These are phyloP conservation scores for Aspergillus sp. DNA, from an alignment of 2,329 filamentous ascomycete species.

Conservation along the genomic window DNA sequence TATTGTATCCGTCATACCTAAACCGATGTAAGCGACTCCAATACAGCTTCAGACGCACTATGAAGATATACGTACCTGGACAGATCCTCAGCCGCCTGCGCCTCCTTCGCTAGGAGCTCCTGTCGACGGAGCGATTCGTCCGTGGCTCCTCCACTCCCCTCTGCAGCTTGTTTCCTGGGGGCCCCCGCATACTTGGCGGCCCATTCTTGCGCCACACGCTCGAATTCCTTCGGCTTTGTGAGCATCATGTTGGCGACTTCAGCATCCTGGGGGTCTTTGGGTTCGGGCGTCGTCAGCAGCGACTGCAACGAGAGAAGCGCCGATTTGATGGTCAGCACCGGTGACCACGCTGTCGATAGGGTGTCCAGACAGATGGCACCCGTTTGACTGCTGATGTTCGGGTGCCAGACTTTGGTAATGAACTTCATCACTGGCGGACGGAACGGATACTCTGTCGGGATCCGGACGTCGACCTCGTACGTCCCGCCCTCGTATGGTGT, in stretches of 20 bases:
- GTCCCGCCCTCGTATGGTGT: conserved; percentile 89
- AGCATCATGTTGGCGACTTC: conserved; percentile 91
- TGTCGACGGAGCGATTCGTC: conserved; percentile 55
- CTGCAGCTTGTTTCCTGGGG: conserved; percentile 55
- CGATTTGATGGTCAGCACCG: conserved; percentile 93
- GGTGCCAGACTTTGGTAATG: conserved; percentile 92
- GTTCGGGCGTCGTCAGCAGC: conserved; percentile 88
- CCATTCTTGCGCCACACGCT: conserved; percentile 84
- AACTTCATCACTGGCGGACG: conserved; percentile 89
- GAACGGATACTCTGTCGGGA: conserved; percentile 89
- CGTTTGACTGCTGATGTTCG: conserved; percentile 91
- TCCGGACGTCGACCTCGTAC: conserved; percentile 79
- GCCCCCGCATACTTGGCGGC: conserved; percentile 79
- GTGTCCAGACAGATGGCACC: conserved; percentile 97
- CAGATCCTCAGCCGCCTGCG: conserved; percentile 56
- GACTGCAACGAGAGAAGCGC: conserved; percentile 90
- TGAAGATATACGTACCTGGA: conserved; percentile 45
- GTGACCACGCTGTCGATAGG: conserved; percentile 84
- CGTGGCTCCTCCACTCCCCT: conserved; percentile 52
- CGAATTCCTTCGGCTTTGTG: conserved; percentile 73
- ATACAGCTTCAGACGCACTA: neutral
- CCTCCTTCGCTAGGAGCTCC: conserved; percentile 52
- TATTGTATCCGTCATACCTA: conserved; percentile 86
- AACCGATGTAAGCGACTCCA: conserved; percentile 26
- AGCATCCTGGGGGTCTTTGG: conserved; percentile 93